Percentiles rank a stretch among this genome's conserved stretches.
These are phyloP conservation scores for Sordariomycetes sp. DNA, from an alignment of 2,329 filamentous ascomycete genomes.

Conservation along the genomic window DNA sequence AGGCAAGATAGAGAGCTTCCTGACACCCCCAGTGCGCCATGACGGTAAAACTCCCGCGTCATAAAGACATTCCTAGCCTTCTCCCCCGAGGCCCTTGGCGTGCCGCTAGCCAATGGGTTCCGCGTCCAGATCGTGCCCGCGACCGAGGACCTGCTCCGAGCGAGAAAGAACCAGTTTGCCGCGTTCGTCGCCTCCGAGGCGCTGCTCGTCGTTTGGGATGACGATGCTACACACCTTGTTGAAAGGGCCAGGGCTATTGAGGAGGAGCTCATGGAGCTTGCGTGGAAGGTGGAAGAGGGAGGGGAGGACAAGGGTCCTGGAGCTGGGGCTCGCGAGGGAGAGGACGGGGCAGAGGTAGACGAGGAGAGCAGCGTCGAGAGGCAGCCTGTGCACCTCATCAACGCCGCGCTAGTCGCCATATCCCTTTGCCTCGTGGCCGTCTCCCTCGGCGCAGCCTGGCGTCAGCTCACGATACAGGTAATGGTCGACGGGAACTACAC, in stretches of 20 bases:
- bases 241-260: constrained; percentile 60
- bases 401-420: constrained; percentile 53
- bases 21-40: constrained; percentile 48
- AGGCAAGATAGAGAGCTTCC: too few species aligned
- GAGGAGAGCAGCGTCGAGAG: constrained; percentile 57
- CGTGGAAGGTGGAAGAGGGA: constrained; percentile 53
- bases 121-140: constrained; percentile 63
- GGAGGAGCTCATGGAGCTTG: constrained; percentile 62
- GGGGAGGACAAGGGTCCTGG: constrained; percentile 17
- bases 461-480: constrained; percentile 55
- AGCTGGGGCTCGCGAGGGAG: not conserved
- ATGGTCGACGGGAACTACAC: constrained; percentile 48
- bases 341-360: constrained; percentile 22
- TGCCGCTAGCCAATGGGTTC: constrained; percentile 65
- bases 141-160: constrained; percentile 54
- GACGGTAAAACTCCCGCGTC: constrained; percentile 69
- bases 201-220: constrained; percentile 70
- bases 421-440: constrained; percentile 53
- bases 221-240: constrained; percentile 60
- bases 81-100: constrained; percentile 59
- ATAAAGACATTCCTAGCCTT: constrained; percentile 67
- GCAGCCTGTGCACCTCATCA: constrained; percentile 55
- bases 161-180: constrained; percentile 68
- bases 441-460: constrained; percentile 56
- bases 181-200: constrained; percentile 63